phyloP scores from a whole-genome alignment of 1,284 basidiomycete genomes.

The Exsudoporus floridanus region DNA sequence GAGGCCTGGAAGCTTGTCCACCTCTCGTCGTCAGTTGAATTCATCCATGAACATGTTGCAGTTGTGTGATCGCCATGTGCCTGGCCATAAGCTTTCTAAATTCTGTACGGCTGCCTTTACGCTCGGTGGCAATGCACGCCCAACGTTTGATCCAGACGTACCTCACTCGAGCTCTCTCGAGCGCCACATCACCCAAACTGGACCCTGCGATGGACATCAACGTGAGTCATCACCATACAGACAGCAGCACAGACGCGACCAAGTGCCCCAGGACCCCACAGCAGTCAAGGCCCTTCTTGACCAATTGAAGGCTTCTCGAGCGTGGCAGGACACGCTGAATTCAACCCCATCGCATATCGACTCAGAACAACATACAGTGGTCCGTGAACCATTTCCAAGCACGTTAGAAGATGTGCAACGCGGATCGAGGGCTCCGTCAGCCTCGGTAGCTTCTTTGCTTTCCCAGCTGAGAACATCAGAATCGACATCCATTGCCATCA shows the following conservation, averaged over 20 bases:
- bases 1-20: too few species aligned
- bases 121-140: too few species aligned
- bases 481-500: slow-evolving; percentile 12
- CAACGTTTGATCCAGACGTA: too few species aligned
- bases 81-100: too few species aligned
- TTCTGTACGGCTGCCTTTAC: too few species aligned
- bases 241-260: background rate
- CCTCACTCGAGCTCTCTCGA: too few species aligned
- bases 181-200: too few species aligned
- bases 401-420: slow-evolving; percentile 7
- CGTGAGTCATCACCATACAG: slow-evolving; percentile 32
- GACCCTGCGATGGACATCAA: too few species aligned
- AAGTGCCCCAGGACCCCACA: slow-evolving; percentile 45
- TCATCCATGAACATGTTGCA: too few species aligned
- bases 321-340: slow-evolving; percentile 56
- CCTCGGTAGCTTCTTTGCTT: slow-evolving; percentile 62
- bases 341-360: slow-evolving; percentile 6
- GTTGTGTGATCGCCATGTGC: too few species aligned
- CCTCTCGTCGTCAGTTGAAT: too few species aligned
- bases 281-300: slow-evolving; percentile 66
- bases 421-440: slow-evolving; percentile 7
- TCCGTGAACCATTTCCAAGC: slow-evolving; percentile 4
- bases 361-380: slow-evolving; percentile 1
- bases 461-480: slow-evolving; percentile 54
- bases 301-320: slow-evolving; percentile 58